These are phyloP conservation scores for Wickerhamiella sergipiensis DNA, from an alignment of 805 yeast species.

Conservation along the genomic window DNA sequence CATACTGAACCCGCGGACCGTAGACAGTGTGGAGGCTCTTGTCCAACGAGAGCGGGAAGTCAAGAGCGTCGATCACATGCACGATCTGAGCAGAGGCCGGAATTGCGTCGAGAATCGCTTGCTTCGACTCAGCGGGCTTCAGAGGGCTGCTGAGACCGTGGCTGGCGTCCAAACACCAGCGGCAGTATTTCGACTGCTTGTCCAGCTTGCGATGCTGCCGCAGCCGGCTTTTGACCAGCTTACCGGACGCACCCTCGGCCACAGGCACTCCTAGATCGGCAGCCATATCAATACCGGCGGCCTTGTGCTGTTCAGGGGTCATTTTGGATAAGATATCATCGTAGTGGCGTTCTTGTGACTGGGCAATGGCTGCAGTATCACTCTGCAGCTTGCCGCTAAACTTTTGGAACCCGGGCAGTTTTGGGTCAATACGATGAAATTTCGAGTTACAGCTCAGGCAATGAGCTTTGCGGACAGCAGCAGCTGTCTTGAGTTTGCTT, in stretches of 20 bases:
- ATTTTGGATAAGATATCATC: constrained; percentile 2
- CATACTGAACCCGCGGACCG: constrained; percentile 17
- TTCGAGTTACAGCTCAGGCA: constrained; percentile 12
- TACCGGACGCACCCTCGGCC: not conserved
- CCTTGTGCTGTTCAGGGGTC: constrained; percentile 11
- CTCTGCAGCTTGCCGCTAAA: not conserved
- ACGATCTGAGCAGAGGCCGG: constrained; percentile 37
- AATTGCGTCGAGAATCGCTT: constrained; percentile 20
- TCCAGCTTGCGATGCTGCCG: not conserved
- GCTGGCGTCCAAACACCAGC: constrained; percentile 2
- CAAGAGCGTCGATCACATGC: constrained; percentile 52
- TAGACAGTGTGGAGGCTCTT: too few species aligned
- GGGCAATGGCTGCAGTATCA: not conserved
- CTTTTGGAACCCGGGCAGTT: constrained; percentile 2
- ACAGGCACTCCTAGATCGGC: not conserved
- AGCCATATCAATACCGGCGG: constrained; percentile 5
- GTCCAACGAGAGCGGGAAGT: constrained; percentile 41
- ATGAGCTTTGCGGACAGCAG: constrained; percentile 4
- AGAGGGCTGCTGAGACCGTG: constrained; percentile 2
- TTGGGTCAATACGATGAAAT: constrained; percentile 1
- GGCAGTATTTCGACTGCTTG: constrained; percentile 2
- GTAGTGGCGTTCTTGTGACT: not conserved
- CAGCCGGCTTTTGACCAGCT: not conserved
- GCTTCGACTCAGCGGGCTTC: not conserved
- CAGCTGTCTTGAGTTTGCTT: not conserved